Conservation (phyloP, 208 protist species). For the Trypanosoma vivax region DNA sequence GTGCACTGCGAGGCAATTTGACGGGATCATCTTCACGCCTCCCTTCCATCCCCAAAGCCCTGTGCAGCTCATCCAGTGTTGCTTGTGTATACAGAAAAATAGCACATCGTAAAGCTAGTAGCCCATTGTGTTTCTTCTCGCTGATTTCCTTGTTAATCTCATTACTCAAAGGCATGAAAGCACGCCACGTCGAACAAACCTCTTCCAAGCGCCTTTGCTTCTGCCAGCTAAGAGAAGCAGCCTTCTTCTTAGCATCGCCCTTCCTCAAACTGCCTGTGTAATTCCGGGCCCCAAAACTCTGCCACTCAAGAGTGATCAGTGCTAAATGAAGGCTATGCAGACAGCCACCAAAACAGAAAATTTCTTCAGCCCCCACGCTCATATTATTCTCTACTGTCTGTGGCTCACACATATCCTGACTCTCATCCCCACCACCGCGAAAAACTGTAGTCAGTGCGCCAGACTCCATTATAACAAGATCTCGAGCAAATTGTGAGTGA, state of each 20-base stretch:
- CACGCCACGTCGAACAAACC: slow-evolving; percentile 19
- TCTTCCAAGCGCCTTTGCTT: slow-evolving; percentile 14
- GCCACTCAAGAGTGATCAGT: slow-evolving; percentile 14
- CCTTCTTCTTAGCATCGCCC: neutral
- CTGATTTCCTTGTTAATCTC: neutral
- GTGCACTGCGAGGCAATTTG: slow-evolving; percentile 14
- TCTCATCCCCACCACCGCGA: neutral
- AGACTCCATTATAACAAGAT: slow-evolving; percentile 24
- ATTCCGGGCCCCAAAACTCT: slow-evolving; percentile 8
- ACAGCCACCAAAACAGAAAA: slow-evolving; percentile 60
- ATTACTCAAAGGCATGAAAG: slow-evolving; percentile 9
- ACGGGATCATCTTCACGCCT: neutral
- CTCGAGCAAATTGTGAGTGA: slow-evolving; percentile 5
- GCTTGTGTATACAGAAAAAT: slow-evolving; percentile 46
- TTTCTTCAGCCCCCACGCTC: slow-evolving; percentile 51
- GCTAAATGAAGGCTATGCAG: slow-evolving; percentile 57
- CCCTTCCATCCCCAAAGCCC: slow-evolving; percentile 6
- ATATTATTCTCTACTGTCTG: slow-evolving; percentile 6
- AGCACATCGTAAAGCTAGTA: slow-evolving; percentile 25
- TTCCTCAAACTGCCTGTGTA: neutral
- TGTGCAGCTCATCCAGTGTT: slow-evolving; percentile 3
- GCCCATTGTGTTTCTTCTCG: neutral
- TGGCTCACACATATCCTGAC: neutral
- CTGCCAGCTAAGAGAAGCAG: neutral
- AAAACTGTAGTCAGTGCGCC: slow-evolving; percentile 8